Evolutionary conservation across 208 protist species (phyloP), one percentile per base, ranked within the genome.

Genomic region (Trypanosoma avium): DNA sequence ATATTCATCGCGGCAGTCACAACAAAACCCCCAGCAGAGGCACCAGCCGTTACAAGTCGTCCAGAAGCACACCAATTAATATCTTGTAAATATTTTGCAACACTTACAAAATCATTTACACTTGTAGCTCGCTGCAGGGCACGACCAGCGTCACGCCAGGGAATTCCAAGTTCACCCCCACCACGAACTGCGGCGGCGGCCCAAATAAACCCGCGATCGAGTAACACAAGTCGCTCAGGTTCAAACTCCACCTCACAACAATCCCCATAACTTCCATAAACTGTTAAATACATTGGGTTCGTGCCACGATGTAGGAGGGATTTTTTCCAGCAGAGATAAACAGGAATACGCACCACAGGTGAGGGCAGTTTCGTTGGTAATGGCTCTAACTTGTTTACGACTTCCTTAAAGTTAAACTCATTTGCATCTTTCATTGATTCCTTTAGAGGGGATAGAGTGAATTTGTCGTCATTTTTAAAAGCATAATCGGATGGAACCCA

Each of bases 101-200:
- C 79, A 54, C 79, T 88, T 21, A 94, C 60, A 64, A 94, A 88
- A 68, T 97, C 94, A 43, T 78, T 87, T 19, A 96, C 88, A 9
- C 86, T 79, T 29, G 89, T 95, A 42, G 57, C 74, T 24, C 81
- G 82, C 60, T 88, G 82, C 27, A 77, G 42, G 49, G 62, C 56
- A 21, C 83, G 68, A 12, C 82, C 86, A 3, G 77, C 80, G 43
- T 90, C 73, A 24, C 78, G 82, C 82, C 83, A 93, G 9, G 64
- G 36, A 15, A 79, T 80, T 15, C 94, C 94, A 24, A 93, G 79
- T 65, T 97, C 91, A 12, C 87, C 88, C 12, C 94, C 94, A n/a
- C 94, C 94, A 22, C 94, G 79, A 48, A 97, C 80, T 9, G 63
- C 70, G 8, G 88, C 90, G 24, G 77, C 77, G 13, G 68, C 85